phyloP scores from a whole-genome alignment of 208 protist species.

The Wallacemonas sp. region DNA sequence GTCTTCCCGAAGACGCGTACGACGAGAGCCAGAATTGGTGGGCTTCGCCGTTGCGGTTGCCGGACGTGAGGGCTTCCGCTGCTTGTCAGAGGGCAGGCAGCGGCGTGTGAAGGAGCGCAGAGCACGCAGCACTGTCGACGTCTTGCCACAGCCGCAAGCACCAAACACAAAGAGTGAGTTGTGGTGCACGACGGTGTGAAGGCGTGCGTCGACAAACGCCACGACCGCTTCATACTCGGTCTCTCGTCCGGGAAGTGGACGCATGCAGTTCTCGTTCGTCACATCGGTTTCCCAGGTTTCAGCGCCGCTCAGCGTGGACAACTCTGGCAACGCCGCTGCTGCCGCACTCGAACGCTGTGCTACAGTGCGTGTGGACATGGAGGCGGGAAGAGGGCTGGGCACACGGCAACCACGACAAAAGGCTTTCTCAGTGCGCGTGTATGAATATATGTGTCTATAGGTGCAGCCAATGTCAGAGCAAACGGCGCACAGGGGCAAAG shows the following conservation, averaged over 20 bases:
- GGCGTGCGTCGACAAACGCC: conserved; percentile 47
- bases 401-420: no score
- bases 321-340: no score
- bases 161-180: conserved; percentile 82
- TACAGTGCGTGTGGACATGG: not conserved
- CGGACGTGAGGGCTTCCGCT: conserved; percentile 5
- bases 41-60: no score
- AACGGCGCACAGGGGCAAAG: no score
- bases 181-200: conserved; percentile 21
- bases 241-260: conserved; percentile 42
- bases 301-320: not conserved
- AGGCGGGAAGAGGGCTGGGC: no score
- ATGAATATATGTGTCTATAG: no score
- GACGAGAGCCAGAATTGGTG: no score
- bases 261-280: conserved; percentile 1
- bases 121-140: conserved; percentile 71
- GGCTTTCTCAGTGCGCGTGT: no score
- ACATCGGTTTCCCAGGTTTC: not conserved
- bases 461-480: no score
- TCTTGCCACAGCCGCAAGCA: conserved; percentile 86
- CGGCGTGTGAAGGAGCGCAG: conserved; percentile 54
- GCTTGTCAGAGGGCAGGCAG: conserved; percentile 57
- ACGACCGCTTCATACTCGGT: conserved; percentile 60
- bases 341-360: no score
- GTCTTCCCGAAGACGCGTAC: no score